These are phyloP conservation scores for Globisporangium spiculum DNA, from an alignment of 352 stramenopile species.

Conservation along the genomic window DNA sequence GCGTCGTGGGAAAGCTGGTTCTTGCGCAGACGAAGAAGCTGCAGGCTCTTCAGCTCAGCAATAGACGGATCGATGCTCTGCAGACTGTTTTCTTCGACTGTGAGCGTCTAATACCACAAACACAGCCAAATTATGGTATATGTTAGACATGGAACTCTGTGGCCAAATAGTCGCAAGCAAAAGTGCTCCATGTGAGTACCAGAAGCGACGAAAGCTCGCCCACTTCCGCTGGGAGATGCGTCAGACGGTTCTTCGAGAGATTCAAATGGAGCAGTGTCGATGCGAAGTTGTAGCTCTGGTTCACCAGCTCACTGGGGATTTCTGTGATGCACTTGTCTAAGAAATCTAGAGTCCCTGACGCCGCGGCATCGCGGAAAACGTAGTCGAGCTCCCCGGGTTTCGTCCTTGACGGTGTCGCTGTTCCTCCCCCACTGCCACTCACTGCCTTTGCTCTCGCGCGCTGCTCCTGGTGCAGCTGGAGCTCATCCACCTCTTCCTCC, in stretches of 20 bases:
- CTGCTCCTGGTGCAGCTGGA: constrained; percentile 24
- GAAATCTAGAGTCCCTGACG: constrained; percentile 53
- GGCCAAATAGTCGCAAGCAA: too few relatives aligned
- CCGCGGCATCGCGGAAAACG: constrained; percentile 57
- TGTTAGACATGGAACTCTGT: background rate
- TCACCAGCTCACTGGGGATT: constrained; percentile 30
- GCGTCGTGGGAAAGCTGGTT: constrained; percentile 56
- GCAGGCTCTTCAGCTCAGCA: constrained; percentile 40
- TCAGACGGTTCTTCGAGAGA: constrained; percentile 65
- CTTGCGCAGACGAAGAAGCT: constrained; percentile 68
- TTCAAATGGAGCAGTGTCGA: constrained; percentile 60
- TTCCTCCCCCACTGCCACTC: background rate
- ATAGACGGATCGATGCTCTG: constrained; percentile 43
- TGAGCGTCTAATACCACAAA: constrained; percentile 40
- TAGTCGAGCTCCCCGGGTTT: constrained; percentile 20
- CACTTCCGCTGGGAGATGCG: constrained; percentile 38
- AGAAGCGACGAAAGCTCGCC: constrained; percentile 42
- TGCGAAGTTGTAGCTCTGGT: constrained; percentile 36
- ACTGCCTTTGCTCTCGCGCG: constrained; percentile 3
- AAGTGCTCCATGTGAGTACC: constrained; percentile 21
- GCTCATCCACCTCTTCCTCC: constrained; percentile 71
- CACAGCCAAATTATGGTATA: background rate
- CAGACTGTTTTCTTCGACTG: constrained; percentile 65
- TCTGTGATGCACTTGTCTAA: constrained; percentile 28
- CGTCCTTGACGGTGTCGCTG: background rate